These are phyloP conservation scores for Scenedesmus sp. DNA, from an alignment of 163 green algal genomes.

Conservation along the genomic window DNA sequence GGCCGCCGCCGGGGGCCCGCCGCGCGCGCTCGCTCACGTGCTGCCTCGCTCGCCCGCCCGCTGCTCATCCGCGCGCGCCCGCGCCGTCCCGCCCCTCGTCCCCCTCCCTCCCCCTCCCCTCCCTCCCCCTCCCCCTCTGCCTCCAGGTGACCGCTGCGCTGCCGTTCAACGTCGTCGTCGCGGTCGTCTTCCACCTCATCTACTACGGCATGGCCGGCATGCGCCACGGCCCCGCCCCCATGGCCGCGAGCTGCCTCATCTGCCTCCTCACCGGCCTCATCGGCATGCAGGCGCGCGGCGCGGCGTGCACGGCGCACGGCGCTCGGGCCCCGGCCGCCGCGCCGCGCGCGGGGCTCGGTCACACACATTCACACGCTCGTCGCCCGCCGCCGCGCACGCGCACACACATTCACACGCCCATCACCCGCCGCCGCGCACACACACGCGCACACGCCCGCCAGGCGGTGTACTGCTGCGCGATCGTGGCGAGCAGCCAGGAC, in stretches of 20 bases:
- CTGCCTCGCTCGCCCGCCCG: not conserved
- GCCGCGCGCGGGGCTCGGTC: too few relatives aligned
- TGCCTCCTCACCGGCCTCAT: conserved; percentile 23
- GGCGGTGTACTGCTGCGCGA: conserved; percentile 59
- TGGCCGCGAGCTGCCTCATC: conserved; percentile 24
- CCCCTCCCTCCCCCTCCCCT: not conserved
- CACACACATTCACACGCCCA: too few relatives aligned
- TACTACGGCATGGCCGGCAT: conserved; percentile 41
- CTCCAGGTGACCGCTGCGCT: conserved; percentile 16
- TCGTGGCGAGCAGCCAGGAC: conserved; percentile 57
- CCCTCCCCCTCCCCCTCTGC: not conserved
- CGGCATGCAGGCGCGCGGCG: conserved; percentile 30
- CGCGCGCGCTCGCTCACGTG: not conserved
- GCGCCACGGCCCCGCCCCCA: not conserved
- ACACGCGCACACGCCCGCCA: conserved; percentile 10
- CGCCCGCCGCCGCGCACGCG: too few relatives aligned
- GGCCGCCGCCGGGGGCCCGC: not conserved
- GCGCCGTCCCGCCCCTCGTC: too few relatives aligned
- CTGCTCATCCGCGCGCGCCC: too few relatives aligned
- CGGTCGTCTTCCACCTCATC: conserved; percentile 46
- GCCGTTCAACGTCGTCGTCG: conserved; percentile 55
- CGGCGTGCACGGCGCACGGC: too few relatives aligned
- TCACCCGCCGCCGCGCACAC: too few relatives aligned
- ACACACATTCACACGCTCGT: too few relatives aligned
- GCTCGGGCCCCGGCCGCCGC: too few relatives aligned